phyloP scores from a whole-genome alignment of 768 basidiomycete species.

The Sarcodon sp. region DNA sequence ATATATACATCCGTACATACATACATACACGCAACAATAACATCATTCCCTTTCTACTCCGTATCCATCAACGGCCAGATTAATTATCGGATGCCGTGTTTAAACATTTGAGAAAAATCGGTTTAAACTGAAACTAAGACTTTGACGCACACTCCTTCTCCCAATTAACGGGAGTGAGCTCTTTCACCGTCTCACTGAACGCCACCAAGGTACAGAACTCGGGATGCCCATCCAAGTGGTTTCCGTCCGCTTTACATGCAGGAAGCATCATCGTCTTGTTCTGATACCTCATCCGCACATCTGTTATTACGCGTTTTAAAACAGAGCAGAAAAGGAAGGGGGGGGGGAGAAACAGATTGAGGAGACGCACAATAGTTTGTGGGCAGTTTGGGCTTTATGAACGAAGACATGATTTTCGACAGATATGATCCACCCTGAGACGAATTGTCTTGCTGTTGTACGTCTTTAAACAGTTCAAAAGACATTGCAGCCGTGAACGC shows the following conservation, averaged over 20 bases:
- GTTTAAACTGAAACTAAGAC: not conserved
- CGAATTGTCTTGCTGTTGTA: not conserved
- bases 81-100: not conserved
- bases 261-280: slow-evolving; percentile 53
- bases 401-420: slow-evolving; percentile 21
- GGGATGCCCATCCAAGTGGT: slow-evolving; percentile 56
- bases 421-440: not conserved
- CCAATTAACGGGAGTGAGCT: slow-evolving; percentile 58
- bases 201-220: slow-evolving; percentile 63
- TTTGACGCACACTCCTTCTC: slow-evolving; percentile 37
- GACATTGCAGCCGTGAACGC: slow-evolving; percentile 64
- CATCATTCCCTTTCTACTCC: not conserved
- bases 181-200: slow-evolving; percentile 46
- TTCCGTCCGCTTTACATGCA: slow-evolving; percentile 48
- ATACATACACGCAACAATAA: not conserved
- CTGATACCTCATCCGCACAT: slow-evolving; percentile 66
- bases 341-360: not conserved
- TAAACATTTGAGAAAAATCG: not conserved
- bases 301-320: slow-evolving; percentile 3
- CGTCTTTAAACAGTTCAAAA: slow-evolving; percentile 47
- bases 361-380: slow-evolving; percentile 32
- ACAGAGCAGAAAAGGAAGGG: not conserved
- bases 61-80: not conserved
- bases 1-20: too few relatives aligned
- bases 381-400: slow-evolving; percentile 15